These are phyloP conservation scores for Sherardia arvensis DNA, from an alignment of 257 asterid species.

Conservation along the genomic window DNA sequence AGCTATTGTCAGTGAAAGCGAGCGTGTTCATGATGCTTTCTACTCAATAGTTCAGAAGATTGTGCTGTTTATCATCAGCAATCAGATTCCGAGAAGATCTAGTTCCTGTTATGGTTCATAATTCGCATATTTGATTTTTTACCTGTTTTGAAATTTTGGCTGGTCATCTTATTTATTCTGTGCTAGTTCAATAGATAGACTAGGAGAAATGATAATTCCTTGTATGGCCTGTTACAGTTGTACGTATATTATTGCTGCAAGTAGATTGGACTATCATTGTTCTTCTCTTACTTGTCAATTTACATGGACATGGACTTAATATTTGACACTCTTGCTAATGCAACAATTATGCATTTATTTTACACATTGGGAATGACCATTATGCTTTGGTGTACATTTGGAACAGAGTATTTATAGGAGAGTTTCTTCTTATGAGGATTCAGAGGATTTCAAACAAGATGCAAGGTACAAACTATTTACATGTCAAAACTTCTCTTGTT, in stretches of 20 bases:
- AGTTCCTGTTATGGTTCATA: not conserved
- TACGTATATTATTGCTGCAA: not conserved
- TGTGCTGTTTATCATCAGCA: not conserved
- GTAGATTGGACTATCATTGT: not conserved
- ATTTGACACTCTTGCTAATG: not conserved
- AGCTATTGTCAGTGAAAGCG: not conserved
- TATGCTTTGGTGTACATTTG: conserved; percentile 6
- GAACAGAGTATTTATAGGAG: conserved; percentile 58
- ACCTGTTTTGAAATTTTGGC: not conserved
- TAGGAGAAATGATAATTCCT: not conserved
- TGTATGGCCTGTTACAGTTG: not conserved
- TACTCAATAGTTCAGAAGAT: not conserved
- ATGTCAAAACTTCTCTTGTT: not conserved
- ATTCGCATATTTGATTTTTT: too few species aligned
- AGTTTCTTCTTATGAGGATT: conserved; percentile 53
- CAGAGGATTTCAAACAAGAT: conserved; percentile 64
- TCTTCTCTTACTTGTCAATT: not conserved
- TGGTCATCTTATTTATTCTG: not conserved
- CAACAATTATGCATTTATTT: not conserved
- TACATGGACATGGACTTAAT: not conserved
- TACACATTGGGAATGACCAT: not conserved
- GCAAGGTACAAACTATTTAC: conserved; percentile 35
- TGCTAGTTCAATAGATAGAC: not conserved
- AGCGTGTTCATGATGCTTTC: not conserved
- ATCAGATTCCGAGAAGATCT: not conserved